Evolutionary conservation across 2,329 filamentous ascomycete genomes (phyloP).

Genomic region (Cordyceps militaris): DNA sequence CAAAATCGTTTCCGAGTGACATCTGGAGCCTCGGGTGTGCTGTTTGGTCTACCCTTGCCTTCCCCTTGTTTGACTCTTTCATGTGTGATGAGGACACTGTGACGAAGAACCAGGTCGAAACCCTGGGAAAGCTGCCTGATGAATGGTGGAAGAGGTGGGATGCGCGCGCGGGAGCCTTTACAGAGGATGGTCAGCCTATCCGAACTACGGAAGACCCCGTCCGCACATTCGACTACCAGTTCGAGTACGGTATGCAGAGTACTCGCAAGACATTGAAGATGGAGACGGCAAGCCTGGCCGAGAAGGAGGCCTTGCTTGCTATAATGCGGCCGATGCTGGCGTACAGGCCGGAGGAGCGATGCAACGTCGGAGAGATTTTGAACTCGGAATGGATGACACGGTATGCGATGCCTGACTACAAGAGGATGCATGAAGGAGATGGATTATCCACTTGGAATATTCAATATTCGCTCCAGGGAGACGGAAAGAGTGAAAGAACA

Average conservation of each 20-base stretch:
- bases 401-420: constrained; percentile 21
- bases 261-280: constrained; percentile 15
- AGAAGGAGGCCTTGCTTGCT: constrained; percentile 19
- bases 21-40: constrained; percentile 18
- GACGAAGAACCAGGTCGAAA: constrained; percentile 18
- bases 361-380: constrained; percentile 23
- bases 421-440: constrained; percentile 9
- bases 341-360: constrained; percentile 23
- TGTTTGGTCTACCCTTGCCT: constrained; percentile 19
- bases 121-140: constrained; percentile 15
- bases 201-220: background rate
- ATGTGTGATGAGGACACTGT: constrained; percentile 16
- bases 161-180: no score
- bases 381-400: constrained; percentile 28
- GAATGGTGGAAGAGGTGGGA: constrained; percentile 14
- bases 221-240: constrained; percentile 20
- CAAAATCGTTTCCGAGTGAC: constrained; percentile 14
- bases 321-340: constrained; percentile 26
- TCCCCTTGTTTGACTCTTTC: constrained; percentile 18
- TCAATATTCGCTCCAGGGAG: no score
- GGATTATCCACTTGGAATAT: no score
- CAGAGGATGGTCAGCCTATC: background rate
- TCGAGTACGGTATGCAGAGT: constrained; percentile 20
- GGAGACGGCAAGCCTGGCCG: constrained; percentile 17
- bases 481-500: no score